phyloP scores from a whole-genome alignment of 2,329 filamentous ascomycete species.

The Alternaria viburni region DNA sequence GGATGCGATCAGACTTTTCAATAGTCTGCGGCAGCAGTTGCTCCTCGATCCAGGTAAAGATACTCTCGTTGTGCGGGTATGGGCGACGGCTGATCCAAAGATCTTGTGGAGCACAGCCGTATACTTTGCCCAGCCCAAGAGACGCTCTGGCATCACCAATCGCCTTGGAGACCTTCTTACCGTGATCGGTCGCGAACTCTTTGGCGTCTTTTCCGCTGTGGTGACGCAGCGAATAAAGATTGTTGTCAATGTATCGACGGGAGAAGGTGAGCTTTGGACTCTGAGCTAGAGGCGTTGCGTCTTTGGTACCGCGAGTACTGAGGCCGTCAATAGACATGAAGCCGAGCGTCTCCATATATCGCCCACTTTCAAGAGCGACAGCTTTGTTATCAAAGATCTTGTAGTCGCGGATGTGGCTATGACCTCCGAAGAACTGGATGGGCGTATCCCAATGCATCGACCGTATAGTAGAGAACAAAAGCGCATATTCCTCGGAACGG shows the following conservation, averaged over 20 bases:
- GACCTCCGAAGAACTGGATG: constrained; percentile 91
- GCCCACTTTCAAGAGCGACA: constrained; percentile 81
- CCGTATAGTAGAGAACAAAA: constrained; percentile 80
- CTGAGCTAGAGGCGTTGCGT: constrained; percentile 20
- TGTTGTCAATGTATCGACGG: constrained; percentile 91
- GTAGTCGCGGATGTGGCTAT: constrained; percentile 87
- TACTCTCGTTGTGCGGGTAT: constrained; percentile 75
- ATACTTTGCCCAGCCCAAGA: constrained; percentile 73
- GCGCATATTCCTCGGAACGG: constrained; percentile 77
- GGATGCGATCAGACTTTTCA: constrained; percentile 47
- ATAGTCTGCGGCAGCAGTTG: constrained; percentile 75
- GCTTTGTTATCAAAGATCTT: constrained; percentile 78
- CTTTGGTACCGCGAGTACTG: constrained; percentile 49
- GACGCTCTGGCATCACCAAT: constrained; percentile 74
- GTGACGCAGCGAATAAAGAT: constrained; percentile 81
- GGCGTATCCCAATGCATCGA: constrained; percentile 78
- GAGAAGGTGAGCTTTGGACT: constrained; percentile 64
- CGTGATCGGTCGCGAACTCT: constrained; percentile 78
- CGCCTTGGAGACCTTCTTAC: constrained; percentile 71
- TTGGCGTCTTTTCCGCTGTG: constrained; percentile 76
- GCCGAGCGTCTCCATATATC: constrained; percentile 94
- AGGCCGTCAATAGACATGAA: constrained; percentile 85
- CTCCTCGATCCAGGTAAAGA: constrained; percentile 81
- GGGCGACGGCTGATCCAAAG: constrained; percentile 82
- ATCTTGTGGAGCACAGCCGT: constrained; percentile 82